Evolutionary conservation across 257 asterid genomes (phyloP), one percentile per base, ranked within the genome.

Genomic region (Catharanthus roseus): DNA sequence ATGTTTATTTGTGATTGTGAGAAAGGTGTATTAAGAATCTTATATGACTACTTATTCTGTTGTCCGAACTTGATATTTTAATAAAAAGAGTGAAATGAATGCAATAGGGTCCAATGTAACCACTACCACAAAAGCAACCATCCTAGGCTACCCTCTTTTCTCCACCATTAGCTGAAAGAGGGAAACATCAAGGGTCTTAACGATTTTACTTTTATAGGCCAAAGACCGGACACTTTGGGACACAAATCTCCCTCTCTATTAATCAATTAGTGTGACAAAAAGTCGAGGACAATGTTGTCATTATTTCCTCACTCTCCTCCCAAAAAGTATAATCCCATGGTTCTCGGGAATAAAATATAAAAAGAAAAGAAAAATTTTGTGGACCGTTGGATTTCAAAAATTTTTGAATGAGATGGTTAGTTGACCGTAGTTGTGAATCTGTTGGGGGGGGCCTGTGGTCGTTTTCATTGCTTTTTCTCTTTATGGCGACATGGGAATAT

Each of bases 401-500:
- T n/a, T 24, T 13, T 31, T 19, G 71, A 31, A 63, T 53, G 38
- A 21, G 29, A 62, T 53, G 75, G 67, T 51, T 51, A 36, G 71
- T 73, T 65, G 67, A 73, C 72, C 45, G 56, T 29, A 65, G 26
- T 65, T 67, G 21, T 38, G 39, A 31, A 6, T n/a, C 28, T 26
- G n/a, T n/a, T n/a, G n/a, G n/a, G n/a, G n/a, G n/a, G 23, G 24
- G 42, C 21, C 33, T 70, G 62, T 75, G 56, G 63, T 75, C 64
- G 63, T 65, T 56, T 67, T 65, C 5, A 54, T 44, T 26, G 51
- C 61, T 13, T 65, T 62, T 63, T 75, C 79, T 57, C 78, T 57
- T 64, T 56, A 64, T 70, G 68, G 62, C 45, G 75, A 76, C n/a
- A 63, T 9, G 19, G 75, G 72, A 58, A 76, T 63, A 15, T 26